A percentile compares a stretch with the other conserved stretches of the same genome.
phyloP scores from a whole-genome alignment of 139 green algal species.

The Tetradesmus lagerheimii region DNA sequence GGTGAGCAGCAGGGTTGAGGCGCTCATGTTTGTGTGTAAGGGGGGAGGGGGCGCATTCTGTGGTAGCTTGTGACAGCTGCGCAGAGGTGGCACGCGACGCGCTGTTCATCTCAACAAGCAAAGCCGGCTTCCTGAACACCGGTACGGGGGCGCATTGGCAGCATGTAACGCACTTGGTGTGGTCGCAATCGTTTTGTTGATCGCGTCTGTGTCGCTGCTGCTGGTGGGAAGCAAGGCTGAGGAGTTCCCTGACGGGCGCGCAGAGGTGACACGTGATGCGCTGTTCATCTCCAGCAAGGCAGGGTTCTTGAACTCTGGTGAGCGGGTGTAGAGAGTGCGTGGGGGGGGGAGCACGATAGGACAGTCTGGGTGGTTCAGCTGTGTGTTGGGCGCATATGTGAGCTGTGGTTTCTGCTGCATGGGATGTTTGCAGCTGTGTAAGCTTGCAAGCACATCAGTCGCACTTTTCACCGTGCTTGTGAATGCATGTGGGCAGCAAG shows the following conservation, averaged over 20 bases:
- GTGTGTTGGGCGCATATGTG: neutral
- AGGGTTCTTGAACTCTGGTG: slow-evolving; percentile 61
- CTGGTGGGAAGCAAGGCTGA: slow-evolving; percentile 31
- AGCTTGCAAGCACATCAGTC: no score
- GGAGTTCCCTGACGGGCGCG: neutral
- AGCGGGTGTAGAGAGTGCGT: no score
- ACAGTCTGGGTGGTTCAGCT: no score
- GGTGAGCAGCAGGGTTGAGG: no score
- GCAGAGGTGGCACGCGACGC: slow-evolving; percentile 61
- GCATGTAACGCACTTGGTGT: no score
- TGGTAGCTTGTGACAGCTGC: neutral
- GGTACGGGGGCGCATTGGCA: no score
- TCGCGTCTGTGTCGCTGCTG: slow-evolving; percentile 63
- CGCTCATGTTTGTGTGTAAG: no score
- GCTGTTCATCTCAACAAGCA: slow-evolving; percentile 82
- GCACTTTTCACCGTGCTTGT: no score
- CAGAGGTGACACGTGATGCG: slow-evolving; percentile 61
- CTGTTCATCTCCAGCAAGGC: slow-evolving; percentile 84
- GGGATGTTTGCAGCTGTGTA: no score
- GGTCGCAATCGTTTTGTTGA: no score
- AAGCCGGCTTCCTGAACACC: slow-evolving; percentile 71
- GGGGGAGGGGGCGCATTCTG: no score
- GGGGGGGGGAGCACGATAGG: no score
- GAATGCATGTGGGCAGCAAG: slow-evolving; percentile 5
- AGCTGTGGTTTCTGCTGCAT: neutral